Percentiles rank a stretch among this genome's conserved stretches.
These are phyloP conservation scores for Microdochium trichocladiopsis DNA, from an alignment of 2,329 filamentous ascomycete genomes.

Conservation along the genomic window DNA sequence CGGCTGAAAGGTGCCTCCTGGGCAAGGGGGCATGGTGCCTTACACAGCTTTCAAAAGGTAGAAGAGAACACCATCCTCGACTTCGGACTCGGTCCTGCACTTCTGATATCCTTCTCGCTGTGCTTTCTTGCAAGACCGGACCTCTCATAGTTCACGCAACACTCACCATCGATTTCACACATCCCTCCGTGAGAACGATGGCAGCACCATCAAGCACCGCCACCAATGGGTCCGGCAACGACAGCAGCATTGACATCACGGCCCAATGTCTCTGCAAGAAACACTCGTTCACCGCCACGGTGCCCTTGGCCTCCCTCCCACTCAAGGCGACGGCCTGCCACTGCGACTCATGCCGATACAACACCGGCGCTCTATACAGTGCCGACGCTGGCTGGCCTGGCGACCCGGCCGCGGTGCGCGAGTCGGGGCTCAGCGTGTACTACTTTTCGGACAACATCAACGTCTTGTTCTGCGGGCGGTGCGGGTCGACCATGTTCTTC, in stretches of 20 bases:
- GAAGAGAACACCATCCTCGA: no score
- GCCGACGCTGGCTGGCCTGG: conserved; percentile 28
- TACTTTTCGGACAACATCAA: conserved; percentile 23
- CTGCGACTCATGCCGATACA: conserved; percentile 40
- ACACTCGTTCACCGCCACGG: conserved; percentile 25
- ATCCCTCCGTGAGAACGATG: background rate
- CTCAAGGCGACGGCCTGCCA: conserved; percentile 35
- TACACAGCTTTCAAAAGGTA: no score
- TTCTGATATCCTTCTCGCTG: no score
- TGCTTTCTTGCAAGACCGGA: background rate
- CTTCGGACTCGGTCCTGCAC: no score
- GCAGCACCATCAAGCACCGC: background rate
- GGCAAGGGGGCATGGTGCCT: no score
- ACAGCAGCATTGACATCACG: conserved; percentile 4
- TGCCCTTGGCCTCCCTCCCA: conserved; percentile 28
- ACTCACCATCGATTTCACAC: no score
- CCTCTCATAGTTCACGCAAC: no score
- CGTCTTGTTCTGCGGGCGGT: conserved; percentile 33
- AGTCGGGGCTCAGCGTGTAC: conserved; percentile 25
- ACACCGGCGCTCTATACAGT: conserved; percentile 33
- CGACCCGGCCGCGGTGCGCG: conserved; percentile 17
- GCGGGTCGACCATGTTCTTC: conserved; percentile 36
- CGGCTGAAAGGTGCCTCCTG: no score
- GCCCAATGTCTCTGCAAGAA: conserved; percentile 37
- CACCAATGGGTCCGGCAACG: background rate